Percentiles rank a stretch among this genome's conserved stretches.
phyloP scores from a whole-genome alignment of 306 rosid genomes.

The cucumber (Cucumis sativus) region DNA sequence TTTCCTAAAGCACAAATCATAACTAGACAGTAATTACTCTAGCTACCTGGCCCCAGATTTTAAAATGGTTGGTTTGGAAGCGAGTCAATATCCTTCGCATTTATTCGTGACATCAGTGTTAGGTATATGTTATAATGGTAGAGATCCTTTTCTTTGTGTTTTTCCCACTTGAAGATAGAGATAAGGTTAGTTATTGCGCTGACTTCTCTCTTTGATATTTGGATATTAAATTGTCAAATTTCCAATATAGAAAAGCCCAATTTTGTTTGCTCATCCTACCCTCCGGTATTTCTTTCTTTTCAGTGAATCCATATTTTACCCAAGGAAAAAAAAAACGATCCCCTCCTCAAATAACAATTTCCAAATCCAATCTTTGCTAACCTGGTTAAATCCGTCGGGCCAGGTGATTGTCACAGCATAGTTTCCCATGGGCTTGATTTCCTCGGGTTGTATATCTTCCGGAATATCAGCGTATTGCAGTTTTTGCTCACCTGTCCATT shows the following conservation, averaged over 20 bases:
- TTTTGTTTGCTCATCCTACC: neutral
- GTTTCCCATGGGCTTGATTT: conserved; percentile 91
- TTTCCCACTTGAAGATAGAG: conserved; percentile 6
- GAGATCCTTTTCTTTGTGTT: conserved; percentile 3
- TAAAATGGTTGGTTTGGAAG: conserved; percentile 6
- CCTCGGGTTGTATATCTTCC: conserved; percentile 83
- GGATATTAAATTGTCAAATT: neutral
- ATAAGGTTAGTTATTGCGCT: conserved; percentile 8
- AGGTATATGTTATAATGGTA: conserved; percentile 1
- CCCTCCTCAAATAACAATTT: neutral
- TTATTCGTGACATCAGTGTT: conserved; percentile 4
- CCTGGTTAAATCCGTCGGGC: conserved; percentile 97
- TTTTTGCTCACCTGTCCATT: conserved; percentile 94
- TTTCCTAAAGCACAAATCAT: neutral
- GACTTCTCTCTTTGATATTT: neutral
- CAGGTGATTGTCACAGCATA: conserved; percentile 86
- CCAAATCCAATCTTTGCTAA: conserved; percentile 15
- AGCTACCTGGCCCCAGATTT: conserved; percentile 6
- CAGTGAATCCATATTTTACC: neutral
- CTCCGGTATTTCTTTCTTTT: neutral
- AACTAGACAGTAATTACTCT: neutral
- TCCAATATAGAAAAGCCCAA: neutral
- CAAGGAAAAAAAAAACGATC: neutral
- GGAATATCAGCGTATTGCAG: conserved; percentile 70
- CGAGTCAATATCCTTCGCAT: neutral